Evolutionary conservation across 1,284 basidiomycete species (phyloP), one percentile per base, ranked within the genome.

Genomic region (Ganoderma leucocontextum): DNA sequence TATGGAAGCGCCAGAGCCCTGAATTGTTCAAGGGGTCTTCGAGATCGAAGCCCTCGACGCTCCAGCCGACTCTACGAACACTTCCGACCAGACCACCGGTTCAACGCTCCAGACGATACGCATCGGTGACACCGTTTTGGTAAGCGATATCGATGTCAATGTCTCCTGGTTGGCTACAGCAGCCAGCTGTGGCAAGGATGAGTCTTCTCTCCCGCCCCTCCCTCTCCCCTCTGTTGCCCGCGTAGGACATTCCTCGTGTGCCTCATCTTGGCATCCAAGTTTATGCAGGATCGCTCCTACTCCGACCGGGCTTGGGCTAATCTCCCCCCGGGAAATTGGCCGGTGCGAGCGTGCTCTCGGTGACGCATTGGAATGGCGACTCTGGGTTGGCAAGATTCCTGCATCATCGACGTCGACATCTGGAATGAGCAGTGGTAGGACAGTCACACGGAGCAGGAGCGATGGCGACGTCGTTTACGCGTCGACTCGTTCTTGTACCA

Each of bases 281-380:
- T 97, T 79, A 89, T 94, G 67, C 95, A 97, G 82, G 96, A 98
- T 77, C 91, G 93, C 66, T 95, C 93, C 64, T 98, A 96, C 76
- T 95, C 93, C 17, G 97, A 98, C 78, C 88, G 91, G 25, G 95
- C 96, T 22, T 98, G 96, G 96, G 91, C 94, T 7, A 95, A 95
- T 95, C 4, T 89, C 91, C 0, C 87, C 92, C 10, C 84, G 91
- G 49, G 92, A 95, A 80, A 92, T 95, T 62, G 89, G 92, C 36
- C 87, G 92, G 33, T 94, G 93, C 75, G 92, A 95, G 78, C 89
- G 91, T 33, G 92, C 93, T 0, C 85, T 95, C 41, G 92, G 93
- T 44, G 89, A 91, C 75, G 91, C 91, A 8, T 86, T 95, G 22
- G 89, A 91, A 68, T 95, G 93, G 93, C 87, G 91, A 35, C 86